Percentiles rank a stretch among this genome's conserved stretches.
phyloP scores from a whole-genome alignment of 2,329 filamentous ascomycete species.

The Trichoderma koningii region DNA sequence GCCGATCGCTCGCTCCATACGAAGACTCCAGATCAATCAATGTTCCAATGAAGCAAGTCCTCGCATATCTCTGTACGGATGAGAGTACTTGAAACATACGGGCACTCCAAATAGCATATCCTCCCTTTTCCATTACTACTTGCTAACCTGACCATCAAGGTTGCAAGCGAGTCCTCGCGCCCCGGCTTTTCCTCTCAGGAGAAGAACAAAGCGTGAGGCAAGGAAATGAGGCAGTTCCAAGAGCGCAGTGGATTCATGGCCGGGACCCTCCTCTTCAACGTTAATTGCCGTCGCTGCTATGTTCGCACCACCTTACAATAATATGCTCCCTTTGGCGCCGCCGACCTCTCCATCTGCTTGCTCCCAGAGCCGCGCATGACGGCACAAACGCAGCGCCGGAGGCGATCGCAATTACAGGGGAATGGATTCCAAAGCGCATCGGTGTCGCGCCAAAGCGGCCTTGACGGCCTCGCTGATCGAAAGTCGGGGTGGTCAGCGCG shows the following conservation, averaged over 20 bases:
- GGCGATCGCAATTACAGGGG: conserved; percentile 19
- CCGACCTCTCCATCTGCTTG: background rate
- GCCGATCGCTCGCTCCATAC: conserved; percentile 10
- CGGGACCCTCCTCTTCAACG: background rate
- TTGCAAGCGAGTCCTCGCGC: background rate
- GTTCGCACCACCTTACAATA: background rate
- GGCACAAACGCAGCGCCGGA: background rate
- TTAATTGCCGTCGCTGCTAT: background rate
- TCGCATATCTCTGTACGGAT: background rate
- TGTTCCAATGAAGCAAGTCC: no score
- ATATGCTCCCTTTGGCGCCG: background rate
- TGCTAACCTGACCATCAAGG: background rate
- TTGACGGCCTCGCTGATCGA: background rate
- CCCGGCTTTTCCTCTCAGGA: background rate
- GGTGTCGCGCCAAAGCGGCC: background rate
- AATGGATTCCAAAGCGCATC: background rate
- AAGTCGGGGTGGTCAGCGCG: background rate
- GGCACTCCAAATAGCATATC: background rate
- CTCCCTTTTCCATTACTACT: no score
- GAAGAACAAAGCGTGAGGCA: no score
- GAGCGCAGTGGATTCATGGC: background rate
- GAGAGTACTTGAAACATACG: background rate
- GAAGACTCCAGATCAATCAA: background rate
- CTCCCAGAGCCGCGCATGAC: conserved; percentile 6
- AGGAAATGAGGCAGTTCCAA: background rate